phyloP scores from a whole-genome alignment of 192 early-diverging fungal species.

The Diversispora eburnea region DNA sequence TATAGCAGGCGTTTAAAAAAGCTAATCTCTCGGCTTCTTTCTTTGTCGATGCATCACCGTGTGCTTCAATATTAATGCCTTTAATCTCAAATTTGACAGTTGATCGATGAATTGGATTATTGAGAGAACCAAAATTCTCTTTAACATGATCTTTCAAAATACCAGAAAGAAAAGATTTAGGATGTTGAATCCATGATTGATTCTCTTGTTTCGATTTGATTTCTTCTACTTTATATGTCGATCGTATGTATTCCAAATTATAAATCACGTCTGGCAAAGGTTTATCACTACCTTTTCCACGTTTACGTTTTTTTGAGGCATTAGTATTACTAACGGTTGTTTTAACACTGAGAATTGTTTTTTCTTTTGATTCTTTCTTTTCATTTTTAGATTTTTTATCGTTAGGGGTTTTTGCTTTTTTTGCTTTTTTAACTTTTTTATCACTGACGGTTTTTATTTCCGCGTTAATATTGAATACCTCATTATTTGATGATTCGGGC shows the following conservation, averaged over 20 bases:
- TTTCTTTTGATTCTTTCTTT: no score
- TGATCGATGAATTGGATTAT: conserved; percentile 21
- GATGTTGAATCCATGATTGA: conserved; percentile 12
- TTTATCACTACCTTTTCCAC: not conserved
- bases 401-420: no score
- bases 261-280: conserved; percentile 1
- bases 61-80: conserved; percentile 25
- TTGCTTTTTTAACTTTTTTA: no score
- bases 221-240: conserved; percentile 11
- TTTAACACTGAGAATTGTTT: no score
- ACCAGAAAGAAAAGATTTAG: conserved; percentile 25
- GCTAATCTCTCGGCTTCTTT: conserved; percentile 44
- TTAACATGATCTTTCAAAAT: not conserved
- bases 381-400: no score
- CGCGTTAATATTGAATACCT: no score
- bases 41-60: conserved; percentile 41
- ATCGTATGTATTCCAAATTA: conserved; percentile 13
- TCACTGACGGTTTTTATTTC: no score
- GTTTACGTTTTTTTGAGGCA: not conserved
- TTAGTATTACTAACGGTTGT: not conserved
- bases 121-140: conserved; percentile 16
- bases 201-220: conserved; percentile 19
- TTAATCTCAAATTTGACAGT: conserved; percentile 16
- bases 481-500: no score
- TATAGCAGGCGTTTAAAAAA: conserved; percentile 37